Evolutionary conservation across 2,329 filamentous ascomycete genomes (phyloP).

Genomic region (Dactylella cylindrospora): DNA sequence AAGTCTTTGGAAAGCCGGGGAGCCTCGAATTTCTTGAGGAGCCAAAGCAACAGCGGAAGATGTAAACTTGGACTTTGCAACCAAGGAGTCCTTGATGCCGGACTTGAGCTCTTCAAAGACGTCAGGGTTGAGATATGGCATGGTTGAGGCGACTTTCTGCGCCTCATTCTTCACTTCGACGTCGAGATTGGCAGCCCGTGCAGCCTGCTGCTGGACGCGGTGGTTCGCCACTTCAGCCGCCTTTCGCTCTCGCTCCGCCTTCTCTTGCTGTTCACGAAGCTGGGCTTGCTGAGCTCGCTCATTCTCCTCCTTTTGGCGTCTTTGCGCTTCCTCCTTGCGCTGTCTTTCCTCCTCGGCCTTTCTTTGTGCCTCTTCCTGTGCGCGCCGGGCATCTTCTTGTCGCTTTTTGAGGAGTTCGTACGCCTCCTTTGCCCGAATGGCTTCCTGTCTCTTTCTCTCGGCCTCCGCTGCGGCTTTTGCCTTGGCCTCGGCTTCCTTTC

Average conservation of each 20-base stretch:
- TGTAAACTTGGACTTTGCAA: slow-evolving; percentile 3
- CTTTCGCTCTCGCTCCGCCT: background rate
- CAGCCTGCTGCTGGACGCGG: background rate
- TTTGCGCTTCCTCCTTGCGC: background rate
- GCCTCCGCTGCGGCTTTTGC: slow-evolving; percentile 10
- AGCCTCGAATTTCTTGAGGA: background rate
- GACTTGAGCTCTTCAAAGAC: slow-evolving; percentile 8
- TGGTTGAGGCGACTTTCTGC: slow-evolving; percentile 6
- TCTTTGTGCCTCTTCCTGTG: background rate
- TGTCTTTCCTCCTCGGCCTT: slow-evolving; percentile 1
- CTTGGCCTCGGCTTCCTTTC: slow-evolving; percentile 3
- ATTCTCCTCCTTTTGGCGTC: background rate
- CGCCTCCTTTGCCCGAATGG: background rate
- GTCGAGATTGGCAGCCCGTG: background rate
- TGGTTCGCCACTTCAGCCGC: background rate
- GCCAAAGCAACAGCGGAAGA: background rate
- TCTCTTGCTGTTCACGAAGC: too few species aligned
- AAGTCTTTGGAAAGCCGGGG: background rate
- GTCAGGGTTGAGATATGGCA: slow-evolving; percentile 8
- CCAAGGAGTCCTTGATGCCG: slow-evolving; percentile 1
- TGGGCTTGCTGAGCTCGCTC: too few species aligned
- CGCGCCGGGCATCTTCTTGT: background rate
- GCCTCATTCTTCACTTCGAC: slow-evolving; percentile 13
- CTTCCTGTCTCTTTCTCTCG: slow-evolving; percentile 4
- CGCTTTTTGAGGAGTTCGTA: background rate